phyloP scores from a whole-genome alignment of 2,329 filamentous ascomycete genomes.

The Cordyceps cicadae region DNA sequence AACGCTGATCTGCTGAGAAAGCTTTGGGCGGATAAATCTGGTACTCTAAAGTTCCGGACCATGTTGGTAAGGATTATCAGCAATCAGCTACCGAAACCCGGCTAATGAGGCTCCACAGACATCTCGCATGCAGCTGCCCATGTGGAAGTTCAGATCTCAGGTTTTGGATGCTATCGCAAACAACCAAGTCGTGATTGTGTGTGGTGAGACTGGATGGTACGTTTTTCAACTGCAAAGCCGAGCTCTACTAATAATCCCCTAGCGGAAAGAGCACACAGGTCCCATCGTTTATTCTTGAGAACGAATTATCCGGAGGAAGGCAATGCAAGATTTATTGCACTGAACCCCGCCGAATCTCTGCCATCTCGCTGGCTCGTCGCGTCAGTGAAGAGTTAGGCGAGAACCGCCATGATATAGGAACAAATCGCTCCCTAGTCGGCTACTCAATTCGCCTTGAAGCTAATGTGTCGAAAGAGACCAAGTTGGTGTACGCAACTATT shows the following conservation, averaged over 20 bases:
- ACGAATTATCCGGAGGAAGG: conserved; percentile 72
- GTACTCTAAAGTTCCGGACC: conserved; percentile 55
- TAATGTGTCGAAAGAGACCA: conserved; percentile 71
- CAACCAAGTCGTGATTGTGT: conserved; percentile 84
- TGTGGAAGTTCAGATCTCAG: conserved; percentile 74
- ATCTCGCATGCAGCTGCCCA: conserved; percentile 73
- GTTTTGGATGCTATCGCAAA: conserved; percentile 70
- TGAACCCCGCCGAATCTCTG: conserved; percentile 89
- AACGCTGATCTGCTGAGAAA: conserved; percentile 44
- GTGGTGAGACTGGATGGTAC: conserved; percentile 87
- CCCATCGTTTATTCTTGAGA: conserved; percentile 86
- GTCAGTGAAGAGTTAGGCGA: conserved; percentile 95
- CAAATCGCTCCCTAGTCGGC: conserved; percentile 73
- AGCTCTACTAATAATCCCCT: conserved; percentile 17
- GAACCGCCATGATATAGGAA: conserved; percentile 71
- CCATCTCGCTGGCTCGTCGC: conserved; percentile 83
- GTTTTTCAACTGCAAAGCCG: conserved; percentile 5
- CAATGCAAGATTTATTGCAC: conserved; percentile 92
- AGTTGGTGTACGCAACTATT: conserved; percentile 80
- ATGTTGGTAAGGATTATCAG: conserved; percentile 57
- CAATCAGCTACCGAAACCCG: background rate
- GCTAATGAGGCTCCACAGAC: conserved; percentile 24
- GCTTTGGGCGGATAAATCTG: conserved; percentile 52
- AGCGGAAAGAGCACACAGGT: conserved; percentile 94
- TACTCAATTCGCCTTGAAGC: conserved; percentile 92